Evolutionary conservation across 2,329 filamentous ascomycete species (phyloP), one percentile per base, ranked within the genome.

Genomic region (Penicillium sp.): DNA sequence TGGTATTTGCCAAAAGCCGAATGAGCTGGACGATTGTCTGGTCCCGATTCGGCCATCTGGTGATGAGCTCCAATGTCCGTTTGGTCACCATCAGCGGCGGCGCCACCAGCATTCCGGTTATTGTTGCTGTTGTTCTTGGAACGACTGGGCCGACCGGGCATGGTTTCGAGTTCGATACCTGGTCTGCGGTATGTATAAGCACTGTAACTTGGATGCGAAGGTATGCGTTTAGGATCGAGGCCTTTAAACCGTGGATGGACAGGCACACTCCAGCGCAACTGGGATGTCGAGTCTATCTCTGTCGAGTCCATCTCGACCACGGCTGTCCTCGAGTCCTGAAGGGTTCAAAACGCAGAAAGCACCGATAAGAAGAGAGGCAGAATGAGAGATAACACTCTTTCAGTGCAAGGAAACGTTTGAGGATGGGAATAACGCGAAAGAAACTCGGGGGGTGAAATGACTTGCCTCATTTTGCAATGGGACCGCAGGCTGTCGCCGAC

Each of bases 1-100:
- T 79, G 67, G 33, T 65, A 45, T 26, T 61, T 66, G 35, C 59
- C 72, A 60, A 79, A 79, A 33, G 75, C 69, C 12, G 64, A 80
- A 74, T 65, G 56, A 15, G 37, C 53, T 22, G 40, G 19, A 12
- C 40, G 19, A 22, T 44, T 13, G 40, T 44, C 40, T 22, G n/a
- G 40, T 44, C 10, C 19, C 13, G 19, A 1, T 6, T 24, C 40
- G 10, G 40, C n/a, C 40, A 44, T 44, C 40, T 22, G 10, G 1
- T 10, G 40, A 2, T 24, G 40, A 12, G 40, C 40, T 22, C 10
- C 40, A 9, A 44, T 44, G 10, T 44, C 40, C 40, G 19, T 22
- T 19, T 44, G 40, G 40, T 44, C 40, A 13, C 40, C 40, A 13
- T 44, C 40, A 44, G 40, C 40, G 10, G 40, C 40, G 10, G 40